Conservation (phyloP, 2,329 filamentous ascomycete species). For the Bisporella sp. region DNA sequence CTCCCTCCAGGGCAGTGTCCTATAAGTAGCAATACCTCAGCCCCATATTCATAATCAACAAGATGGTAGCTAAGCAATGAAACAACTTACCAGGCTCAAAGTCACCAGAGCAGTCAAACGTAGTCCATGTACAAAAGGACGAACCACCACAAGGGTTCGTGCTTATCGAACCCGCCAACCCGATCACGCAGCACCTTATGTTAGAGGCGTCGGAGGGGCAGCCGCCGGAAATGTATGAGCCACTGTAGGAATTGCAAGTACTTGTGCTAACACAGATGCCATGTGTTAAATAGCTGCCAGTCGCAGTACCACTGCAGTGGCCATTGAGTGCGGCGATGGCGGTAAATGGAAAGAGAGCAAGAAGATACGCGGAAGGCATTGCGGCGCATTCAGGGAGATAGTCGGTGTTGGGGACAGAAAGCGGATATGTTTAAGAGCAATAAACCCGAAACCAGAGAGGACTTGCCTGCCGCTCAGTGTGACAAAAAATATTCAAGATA, state of each 20-base stretch:
- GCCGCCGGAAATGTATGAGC: neutral
- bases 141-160: neutral
- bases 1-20: neutral
- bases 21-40: neutral
- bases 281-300: neutral
- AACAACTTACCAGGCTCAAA: neutral
- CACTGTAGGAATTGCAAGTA: neutral
- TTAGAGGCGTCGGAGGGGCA: neutral
- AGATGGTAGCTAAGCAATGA: neutral
- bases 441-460: too few relatives aligned
- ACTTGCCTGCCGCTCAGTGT: too few relatives aligned
- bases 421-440: neutral
- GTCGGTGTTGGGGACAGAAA: neutral
- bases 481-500: too few relatives aligned
- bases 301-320: neutral
- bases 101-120: neutral
- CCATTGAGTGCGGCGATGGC: neutral
- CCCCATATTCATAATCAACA: neutral
- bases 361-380: neutral
- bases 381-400: neutral
- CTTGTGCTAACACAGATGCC: neutral
- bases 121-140: neutral
- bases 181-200: neutral
- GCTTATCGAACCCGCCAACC: neutral
- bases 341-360: slow-evolving; percentile 1